Evolutionary conservation across 305 asterid species (phyloP).

Genomic region (Fraxinus ornus): DNA sequence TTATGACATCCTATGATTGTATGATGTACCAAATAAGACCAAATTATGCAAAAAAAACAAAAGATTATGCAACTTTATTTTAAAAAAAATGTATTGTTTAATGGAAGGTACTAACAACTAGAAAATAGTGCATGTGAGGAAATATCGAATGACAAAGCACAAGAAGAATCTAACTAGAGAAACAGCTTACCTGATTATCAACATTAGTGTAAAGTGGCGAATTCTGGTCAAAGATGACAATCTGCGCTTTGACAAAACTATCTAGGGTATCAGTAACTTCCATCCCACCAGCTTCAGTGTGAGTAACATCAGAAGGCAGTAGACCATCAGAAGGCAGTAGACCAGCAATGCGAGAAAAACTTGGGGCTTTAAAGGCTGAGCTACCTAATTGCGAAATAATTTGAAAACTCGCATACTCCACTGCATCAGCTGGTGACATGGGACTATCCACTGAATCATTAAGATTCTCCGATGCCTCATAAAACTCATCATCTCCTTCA

Average conservation of each 20-base stretch:
- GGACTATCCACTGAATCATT: constrained; percentile 67
- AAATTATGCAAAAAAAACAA: background rate
- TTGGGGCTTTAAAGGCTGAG: constrained; percentile 52
- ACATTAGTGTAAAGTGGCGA: constrained; percentile 61
- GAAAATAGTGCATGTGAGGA: background rate
- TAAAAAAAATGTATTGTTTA: background rate
- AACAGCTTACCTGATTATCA: constrained; percentile 66
- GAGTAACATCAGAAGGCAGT: too few species aligned
- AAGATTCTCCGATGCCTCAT: constrained; percentile 82
- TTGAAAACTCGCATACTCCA: constrained; percentile 31
- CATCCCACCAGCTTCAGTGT: constrained; percentile 47
- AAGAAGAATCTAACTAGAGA: constrained; percentile 7
- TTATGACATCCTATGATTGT: constrained; percentile 2
- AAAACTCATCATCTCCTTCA: constrained; percentile 90
- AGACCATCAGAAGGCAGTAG: constrained; percentile 66
- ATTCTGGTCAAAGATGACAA: constrained; percentile 66
- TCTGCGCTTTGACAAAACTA: constrained; percentile 95
- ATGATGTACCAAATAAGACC: background rate
- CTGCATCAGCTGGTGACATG: constrained; percentile 30
- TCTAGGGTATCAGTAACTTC: constrained; percentile 54
- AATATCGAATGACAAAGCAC: background rate
- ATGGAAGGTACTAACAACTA: background rate
- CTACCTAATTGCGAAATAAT: constrained; percentile 30
- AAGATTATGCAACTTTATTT: background rate
- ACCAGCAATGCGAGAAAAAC: constrained; percentile 69